These are phyloP conservation scores for Rhodotorula kratochvilovae DNA, from an alignment of 768 basidiomycete species.

Conservation along the genomic window DNA sequence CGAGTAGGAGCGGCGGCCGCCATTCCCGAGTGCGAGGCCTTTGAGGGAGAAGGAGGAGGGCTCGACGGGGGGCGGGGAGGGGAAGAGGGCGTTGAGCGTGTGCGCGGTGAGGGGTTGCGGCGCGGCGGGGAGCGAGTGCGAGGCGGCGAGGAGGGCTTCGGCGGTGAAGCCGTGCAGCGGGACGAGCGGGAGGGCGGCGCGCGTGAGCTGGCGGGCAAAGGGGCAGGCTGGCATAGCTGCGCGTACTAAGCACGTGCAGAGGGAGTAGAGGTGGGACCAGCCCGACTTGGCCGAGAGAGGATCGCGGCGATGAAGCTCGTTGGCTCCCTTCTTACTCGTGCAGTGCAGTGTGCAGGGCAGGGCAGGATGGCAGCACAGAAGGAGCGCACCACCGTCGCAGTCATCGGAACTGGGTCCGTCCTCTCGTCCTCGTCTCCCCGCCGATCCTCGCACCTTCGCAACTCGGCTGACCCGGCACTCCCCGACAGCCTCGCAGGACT, in stretches of 20 bases:
- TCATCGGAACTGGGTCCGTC: background rate
- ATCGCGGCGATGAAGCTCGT: no score
- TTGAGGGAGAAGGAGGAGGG: background rate
- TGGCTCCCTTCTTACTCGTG: no score
- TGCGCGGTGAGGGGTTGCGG: background rate
- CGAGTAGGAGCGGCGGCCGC: constrained; percentile 8
- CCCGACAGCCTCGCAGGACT: constrained; percentile 58
- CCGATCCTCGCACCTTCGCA: background rate
- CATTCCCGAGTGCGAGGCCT: constrained; percentile 25
- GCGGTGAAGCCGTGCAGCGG: constrained; percentile 8
- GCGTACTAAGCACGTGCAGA: no score
- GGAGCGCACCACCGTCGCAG: no score
- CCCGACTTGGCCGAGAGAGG: no score
- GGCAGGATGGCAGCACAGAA: no score
- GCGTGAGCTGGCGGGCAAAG: constrained; percentile 8
- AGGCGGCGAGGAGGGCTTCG: constrained; percentile 19
- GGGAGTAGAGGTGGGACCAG: background rate
- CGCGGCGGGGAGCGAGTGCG: background rate
- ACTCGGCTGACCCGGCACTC: background rate
- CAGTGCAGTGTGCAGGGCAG: no score
- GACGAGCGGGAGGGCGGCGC: constrained; percentile 29
- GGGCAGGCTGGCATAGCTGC: background rate
- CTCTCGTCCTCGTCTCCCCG: background rate
- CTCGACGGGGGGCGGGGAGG: constrained; percentile 13
- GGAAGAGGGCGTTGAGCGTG: constrained; percentile 29